phyloP scores from a whole-genome alignment of 768 basidiomycete species.

The Russula sp. region DNA sequence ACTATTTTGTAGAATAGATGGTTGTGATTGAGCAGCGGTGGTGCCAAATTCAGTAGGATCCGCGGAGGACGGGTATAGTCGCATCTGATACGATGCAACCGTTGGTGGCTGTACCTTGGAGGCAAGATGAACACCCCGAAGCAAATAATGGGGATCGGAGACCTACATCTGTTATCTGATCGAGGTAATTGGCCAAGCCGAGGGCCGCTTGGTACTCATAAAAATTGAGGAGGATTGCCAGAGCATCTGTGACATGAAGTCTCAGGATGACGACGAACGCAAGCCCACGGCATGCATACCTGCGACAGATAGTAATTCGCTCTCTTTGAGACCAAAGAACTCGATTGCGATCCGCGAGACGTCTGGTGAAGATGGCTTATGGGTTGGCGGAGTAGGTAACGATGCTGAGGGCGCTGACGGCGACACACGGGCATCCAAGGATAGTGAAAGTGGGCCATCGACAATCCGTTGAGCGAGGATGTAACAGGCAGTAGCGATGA shows the following conservation, averaged over 20 bases:
- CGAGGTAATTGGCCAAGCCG: slow-evolving; percentile 18
- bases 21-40: slow-evolving; percentile 6
- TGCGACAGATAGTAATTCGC: slow-evolving; percentile 50
- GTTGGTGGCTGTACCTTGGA: slow-evolving; percentile 19
- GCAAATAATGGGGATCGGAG: background rate
- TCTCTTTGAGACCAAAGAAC: slow-evolving; percentile 54
- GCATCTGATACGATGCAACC: slow-evolving; percentile 15
- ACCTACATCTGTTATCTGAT: slow-evolving; percentile 13
- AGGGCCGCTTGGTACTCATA: slow-evolving; percentile 18
- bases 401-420: slow-evolving; percentile 65
- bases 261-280: background rate
- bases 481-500: slow-evolving; percentile 73
- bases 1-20: slow-evolving; percentile 9
- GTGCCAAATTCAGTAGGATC: slow-evolving; percentile 3
- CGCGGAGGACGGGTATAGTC: slow-evolving; percentile 12
- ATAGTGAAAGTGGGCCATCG: slow-evolving; percentile 67
- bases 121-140: background rate
- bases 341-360: slow-evolving; percentile 61
- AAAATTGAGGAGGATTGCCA: slow-evolving; percentile 20
- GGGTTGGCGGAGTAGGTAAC: slow-evolving; percentile 73
- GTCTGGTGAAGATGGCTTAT: slow-evolving; percentile 66
- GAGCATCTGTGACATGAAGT: slow-evolving; percentile 6
- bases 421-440: slow-evolving; percentile 68
- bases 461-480: slow-evolving; percentile 65
- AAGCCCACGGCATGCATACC: slow-evolving; percentile 35